These are phyloP conservation scores for Cenchrus americanus DNA, from an alignment of 176 grass and related monocot species.

Conservation along the genomic window DNA sequence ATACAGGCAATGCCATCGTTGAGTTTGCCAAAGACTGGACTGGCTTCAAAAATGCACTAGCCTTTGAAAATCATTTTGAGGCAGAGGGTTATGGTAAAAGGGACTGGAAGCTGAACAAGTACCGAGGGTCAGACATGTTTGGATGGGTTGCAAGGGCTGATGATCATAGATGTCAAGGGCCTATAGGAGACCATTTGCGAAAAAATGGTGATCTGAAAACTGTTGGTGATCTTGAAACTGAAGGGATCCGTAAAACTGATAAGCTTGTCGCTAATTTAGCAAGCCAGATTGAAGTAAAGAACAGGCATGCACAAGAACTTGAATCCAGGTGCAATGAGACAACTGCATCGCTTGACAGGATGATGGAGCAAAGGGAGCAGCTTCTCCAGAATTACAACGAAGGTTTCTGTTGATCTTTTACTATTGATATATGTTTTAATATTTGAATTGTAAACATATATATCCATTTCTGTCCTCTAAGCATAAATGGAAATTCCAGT, in stretches of 20 bases:
- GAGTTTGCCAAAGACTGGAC: conserved; percentile 66
- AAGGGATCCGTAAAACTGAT: conserved; percentile 54
- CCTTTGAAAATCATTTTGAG: conserved; percentile 62
- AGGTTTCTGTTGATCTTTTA: conserved; percentile 30
- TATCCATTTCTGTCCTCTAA: not conserved
- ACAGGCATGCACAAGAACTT: conserved; percentile 47
- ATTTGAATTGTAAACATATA: not conserved
- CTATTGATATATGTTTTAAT: not conserved
- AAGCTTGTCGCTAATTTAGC: conserved; percentile 55
- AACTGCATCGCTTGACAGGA: conserved; percentile 43
- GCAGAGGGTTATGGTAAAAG: conserved; percentile 45
- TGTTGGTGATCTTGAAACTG: conserved; percentile 51
- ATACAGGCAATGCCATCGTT: conserved; percentile 61
- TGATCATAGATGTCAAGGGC: conserved; percentile 49
- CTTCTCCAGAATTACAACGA: conserved; percentile 52
- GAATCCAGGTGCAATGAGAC: conserved; percentile 56
- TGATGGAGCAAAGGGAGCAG: conserved; percentile 68
- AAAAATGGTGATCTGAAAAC: conserved; percentile 66
- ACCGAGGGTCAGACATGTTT: conserved; percentile 40
- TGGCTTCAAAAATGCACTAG: conserved; percentile 55
- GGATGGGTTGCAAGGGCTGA: conserved; percentile 63
- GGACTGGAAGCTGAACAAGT: conserved; percentile 50
- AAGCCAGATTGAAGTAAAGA: conserved; percentile 56
- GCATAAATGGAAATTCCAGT: not conserved
- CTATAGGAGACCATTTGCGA: conserved; percentile 51